Percentiles rank a stretch among this genome's conserved stretches.
phyloP scores from a whole-genome alignment of 148 eudicot genomes.

The Tetragonia tetragonoides region DNA sequence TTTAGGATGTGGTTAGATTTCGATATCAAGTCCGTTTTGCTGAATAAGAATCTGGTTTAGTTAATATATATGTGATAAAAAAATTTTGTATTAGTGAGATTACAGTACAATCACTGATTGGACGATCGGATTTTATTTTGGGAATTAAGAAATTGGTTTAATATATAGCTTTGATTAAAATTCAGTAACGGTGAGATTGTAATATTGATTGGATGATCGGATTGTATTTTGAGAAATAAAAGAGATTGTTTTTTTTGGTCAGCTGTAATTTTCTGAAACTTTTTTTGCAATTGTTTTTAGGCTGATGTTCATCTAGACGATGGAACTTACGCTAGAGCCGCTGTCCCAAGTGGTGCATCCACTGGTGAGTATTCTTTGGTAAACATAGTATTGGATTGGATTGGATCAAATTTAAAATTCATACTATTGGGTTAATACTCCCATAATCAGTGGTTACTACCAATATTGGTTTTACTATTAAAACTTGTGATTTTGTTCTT shows the following conservation, averaged over 20 bases:
- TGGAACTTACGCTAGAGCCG: slow-evolving; percentile 73
- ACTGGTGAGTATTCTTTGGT: slow-evolving; percentile 53
- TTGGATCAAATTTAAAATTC: too few relatives aligned
- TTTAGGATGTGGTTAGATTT: too few relatives aligned
- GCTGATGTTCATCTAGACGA: slow-evolving; percentile 64
- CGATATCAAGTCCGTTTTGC: too few relatives aligned
- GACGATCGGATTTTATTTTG: too few relatives aligned
- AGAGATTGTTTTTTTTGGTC: too few relatives aligned
- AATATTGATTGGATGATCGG: background rate
- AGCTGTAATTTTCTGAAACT: background rate
- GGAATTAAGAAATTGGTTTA: too few relatives aligned
- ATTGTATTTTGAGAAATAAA: background rate
- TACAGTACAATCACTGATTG: too few relatives aligned
- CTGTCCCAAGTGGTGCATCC: slow-evolving; percentile 99
- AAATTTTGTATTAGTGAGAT: too few relatives aligned
- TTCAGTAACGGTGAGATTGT: background rate
- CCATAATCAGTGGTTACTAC: background rate
- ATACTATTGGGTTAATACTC: background rate
- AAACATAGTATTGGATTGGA: too few relatives aligned
- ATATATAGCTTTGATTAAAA: too few relatives aligned
- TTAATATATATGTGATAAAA: too few relatives aligned
- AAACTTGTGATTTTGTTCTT: background rate
- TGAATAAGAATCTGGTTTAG: too few relatives aligned
- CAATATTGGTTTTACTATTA: background rate
- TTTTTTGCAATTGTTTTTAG: slow-evolving; percentile 28